Evolutionary conservation across 768 basidiomycete genomes (phyloP), one percentile per base, ranked within the genome.

Genomic region (Leccinellum rugosiceps): DNA sequence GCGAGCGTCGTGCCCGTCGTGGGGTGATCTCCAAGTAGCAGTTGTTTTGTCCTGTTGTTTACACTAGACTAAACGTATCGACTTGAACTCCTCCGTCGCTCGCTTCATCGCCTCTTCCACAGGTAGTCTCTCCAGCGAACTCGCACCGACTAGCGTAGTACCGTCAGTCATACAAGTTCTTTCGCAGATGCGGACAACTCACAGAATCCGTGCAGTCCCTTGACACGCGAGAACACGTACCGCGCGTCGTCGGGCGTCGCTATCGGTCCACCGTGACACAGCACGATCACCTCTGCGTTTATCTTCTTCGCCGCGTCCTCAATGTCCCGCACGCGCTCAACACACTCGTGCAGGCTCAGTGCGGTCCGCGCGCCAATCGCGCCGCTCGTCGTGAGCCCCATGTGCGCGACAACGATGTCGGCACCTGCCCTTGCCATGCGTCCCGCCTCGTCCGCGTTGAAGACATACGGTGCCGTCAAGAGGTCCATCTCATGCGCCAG

Each of bases 11-110:
- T 38, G 35, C 35, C 35, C 35, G 35, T 38, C 17, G 43, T 23
- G 43, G 21, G 4, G 13, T 21, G 57, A 50, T 32, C 32, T 35
- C n/a, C n/a, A n/a, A 35, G 1, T 35, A 35, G 34, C 15, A 21
- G n/a, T 25, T 74, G 69, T 72, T 74, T 64, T 74, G 72, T 5
- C 19, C 65, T 71, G 68, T 72, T 72, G 65, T 68, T 49, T 51
- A 30, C 26, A 35, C 14, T 52, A 32, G 25, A 25, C 25, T 46
- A 72, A 74, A 25, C 56, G 56, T 50, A 68, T 68, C 23, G 60
- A 57, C 54, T 70, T 70, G 54, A 71, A 68, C 28, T 56, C 56
- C 8, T 59, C 55, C 35, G 67, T 52, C 35, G 32, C 57, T 9
- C 50, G 50, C 53, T 60, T 65, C 58, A 68, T 59, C 46, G 61